phyloP scores from a whole-genome alignment of 768 basidiomycete genomes.

The Lentinula lateritia region DNA sequence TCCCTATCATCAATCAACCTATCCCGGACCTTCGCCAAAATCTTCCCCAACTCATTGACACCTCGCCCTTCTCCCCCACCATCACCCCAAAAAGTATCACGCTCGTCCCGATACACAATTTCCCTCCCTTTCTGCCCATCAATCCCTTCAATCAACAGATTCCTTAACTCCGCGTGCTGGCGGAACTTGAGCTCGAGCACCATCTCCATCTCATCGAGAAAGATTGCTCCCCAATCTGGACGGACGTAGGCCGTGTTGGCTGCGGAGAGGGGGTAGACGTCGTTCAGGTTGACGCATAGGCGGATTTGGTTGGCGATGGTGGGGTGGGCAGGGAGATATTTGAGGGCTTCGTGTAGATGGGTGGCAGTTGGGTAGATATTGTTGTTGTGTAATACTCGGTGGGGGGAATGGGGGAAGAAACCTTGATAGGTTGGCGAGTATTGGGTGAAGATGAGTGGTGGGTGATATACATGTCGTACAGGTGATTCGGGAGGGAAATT shows the following conservation, averaged over 20 bases:
- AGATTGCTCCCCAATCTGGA: constrained; percentile 53
- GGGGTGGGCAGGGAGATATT: constrained; percentile 44
- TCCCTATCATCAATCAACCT: constrained; percentile 25
- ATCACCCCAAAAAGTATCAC: constrained; percentile 66
- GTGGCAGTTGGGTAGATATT: constrained; percentile 61
- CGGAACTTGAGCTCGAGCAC: constrained; percentile 64
- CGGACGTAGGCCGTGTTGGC: constrained; percentile 25
- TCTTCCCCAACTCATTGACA: constrained; percentile 58
- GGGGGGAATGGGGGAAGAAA: constrained; percentile 64
- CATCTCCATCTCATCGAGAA: constrained; percentile 61
- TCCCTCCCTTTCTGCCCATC: constrained; percentile 44
- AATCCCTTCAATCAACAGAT: constrained; percentile 35
- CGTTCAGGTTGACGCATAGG: constrained; percentile 22
- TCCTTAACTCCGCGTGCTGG: constrained; percentile 59
- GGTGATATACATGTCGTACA: neutral
- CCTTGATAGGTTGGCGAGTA: constrained; percentile 27
- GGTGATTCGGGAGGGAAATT: neutral
- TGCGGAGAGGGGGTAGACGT: constrained; percentile 31
- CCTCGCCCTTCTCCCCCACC: constrained; percentile 38
- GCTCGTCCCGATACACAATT: constrained; percentile 48
- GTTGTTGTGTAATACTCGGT: constrained; percentile 51
- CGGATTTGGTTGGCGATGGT: constrained; percentile 57
- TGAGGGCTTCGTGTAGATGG: constrained; percentile 75
- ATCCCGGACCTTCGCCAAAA: constrained; percentile 51
- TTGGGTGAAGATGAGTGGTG: constrained; percentile 39